Conservation (phyloP, 2,329 filamentous ascomycete species). For the Graphilbum sp. region DNA sequence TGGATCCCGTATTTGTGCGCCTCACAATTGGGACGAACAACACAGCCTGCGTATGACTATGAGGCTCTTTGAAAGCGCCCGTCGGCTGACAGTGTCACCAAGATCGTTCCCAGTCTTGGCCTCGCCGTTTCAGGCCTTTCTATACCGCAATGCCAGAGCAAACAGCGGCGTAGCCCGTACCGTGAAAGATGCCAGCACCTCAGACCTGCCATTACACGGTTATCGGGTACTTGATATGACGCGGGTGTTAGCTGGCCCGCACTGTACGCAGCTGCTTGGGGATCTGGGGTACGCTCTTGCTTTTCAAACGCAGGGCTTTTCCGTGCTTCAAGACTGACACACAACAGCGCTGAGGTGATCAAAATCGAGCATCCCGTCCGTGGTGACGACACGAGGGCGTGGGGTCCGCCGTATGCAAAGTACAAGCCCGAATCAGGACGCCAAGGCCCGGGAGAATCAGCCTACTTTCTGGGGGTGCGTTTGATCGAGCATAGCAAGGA, state of each 20-base stretch:
- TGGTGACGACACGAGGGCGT: constrained; percentile 87
- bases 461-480: constrained; percentile 75
- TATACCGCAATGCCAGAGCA: too few relatives aligned
- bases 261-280: constrained; percentile 91
- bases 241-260: constrained; percentile 88
- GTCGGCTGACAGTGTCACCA: too few relatives aligned
- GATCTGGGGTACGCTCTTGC: constrained; percentile 69
- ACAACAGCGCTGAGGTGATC: constrained; percentile 80
- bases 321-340: constrained; percentile 14
- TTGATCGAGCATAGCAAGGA: neutral
- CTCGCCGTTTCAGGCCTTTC: too few relatives aligned
- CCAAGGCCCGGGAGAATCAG: constrained; percentile 72
- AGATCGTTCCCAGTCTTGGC: too few relatives aligned
- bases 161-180: neutral
- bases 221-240: constrained; percentile 93
- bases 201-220: constrained; percentile 54
- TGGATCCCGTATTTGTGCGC: too few relatives aligned
- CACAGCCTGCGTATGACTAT: too few relatives aligned
- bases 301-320: too few relatives aligned
- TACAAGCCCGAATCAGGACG: constrained; percentile 45
- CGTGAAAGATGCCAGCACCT: neutral
- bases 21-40: too few relatives aligned
- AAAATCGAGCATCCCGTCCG: constrained; percentile 88
- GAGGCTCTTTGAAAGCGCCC: too few relatives aligned
- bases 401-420: constrained; percentile 85